Evolutionary conservation across 164 flowering plant genomes (phyloP).

Genomic region (Nymphaea thermarum): DNA sequence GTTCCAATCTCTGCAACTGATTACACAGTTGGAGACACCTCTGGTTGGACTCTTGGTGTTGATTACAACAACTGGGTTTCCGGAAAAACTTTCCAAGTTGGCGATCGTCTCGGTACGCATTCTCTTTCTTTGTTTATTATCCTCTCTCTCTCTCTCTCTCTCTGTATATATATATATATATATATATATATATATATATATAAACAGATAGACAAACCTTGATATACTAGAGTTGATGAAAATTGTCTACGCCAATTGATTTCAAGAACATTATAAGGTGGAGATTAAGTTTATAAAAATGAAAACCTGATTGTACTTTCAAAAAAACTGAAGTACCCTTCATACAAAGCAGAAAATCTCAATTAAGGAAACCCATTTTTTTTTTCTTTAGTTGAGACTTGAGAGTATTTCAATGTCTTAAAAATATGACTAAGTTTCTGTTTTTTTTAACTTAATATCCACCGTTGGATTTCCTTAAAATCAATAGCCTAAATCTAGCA

Average conservation of each 20-base stretch:
- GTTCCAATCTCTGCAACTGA: neutral
- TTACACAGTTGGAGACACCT: slow-evolving; percentile 19
- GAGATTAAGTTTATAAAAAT: neutral
- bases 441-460: no score
- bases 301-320: no score
- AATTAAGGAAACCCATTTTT: no score
- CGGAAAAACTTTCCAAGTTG: slow-evolving; percentile 36
- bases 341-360: no score
- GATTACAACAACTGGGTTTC: slow-evolving; percentile 42
- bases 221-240: neutral
- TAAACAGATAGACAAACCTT: no score
- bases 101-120: slow-evolving; percentile 46
- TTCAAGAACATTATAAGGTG: neutral
- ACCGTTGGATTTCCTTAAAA: no score
- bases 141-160: neutral
- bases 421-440: no score
- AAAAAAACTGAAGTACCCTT: no score
- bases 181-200: neutral
- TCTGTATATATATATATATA: neutral
- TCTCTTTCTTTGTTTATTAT: neutral
- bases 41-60: slow-evolving; percentile 60
- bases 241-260: neutral
- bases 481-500: no score
- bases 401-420: no score
- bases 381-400: no score